Conservation (phyloP, 768 basidiomycete genomes). For the Leccinum variicolor region DNA sequence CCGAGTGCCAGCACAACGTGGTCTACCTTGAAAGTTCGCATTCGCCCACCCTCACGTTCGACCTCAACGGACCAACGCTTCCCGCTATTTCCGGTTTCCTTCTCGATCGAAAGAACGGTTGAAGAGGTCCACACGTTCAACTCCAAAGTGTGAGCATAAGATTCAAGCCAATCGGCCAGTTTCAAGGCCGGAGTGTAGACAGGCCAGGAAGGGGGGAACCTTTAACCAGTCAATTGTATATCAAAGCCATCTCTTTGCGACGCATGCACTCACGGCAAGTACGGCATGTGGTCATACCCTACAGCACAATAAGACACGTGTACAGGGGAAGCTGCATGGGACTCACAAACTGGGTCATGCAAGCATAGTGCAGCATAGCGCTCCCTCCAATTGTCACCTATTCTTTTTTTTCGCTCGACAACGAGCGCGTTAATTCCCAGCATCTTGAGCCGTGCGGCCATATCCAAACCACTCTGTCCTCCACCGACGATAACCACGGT, state of each 20-base stretch:
- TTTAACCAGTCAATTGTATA: slow-evolving; percentile 14
- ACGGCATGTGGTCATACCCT: slow-evolving; percentile 50
- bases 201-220: slow-evolving; percentile 60
- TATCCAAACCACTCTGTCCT: slow-evolving; percentile 52
- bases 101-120: slow-evolving; percentile 24
- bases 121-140: slow-evolving; percentile 64
- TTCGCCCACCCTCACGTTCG: slow-evolving; percentile 31
- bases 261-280: slow-evolving; percentile 46
- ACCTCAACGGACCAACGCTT: slow-evolving; percentile 44
- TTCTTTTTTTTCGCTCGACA: slow-evolving; percentile 24
- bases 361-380: slow-evolving; percentile 28
- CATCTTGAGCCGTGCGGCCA: slow-evolving; percentile 53
- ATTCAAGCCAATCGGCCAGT: slow-evolving; percentile 68
- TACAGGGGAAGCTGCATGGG: not conserved
- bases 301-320: not conserved
- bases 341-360: slow-evolving; percentile 32
- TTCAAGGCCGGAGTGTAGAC: slow-evolving; percentile 51
- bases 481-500: slow-evolving; percentile 50
- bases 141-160: slow-evolving; percentile 56
- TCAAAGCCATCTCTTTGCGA: not conserved
- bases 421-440: slow-evolving; percentile 18
- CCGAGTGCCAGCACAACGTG: slow-evolving; percentile 52
- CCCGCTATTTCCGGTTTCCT: slow-evolving; percentile 30
- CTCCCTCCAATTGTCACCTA: slow-evolving; percentile 33
- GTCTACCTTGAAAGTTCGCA: slow-evolving; percentile 41